phyloP scores from a whole-genome alignment of 2,329 filamentous ascomycete species.

The Zasmidium cellare region DNA sequence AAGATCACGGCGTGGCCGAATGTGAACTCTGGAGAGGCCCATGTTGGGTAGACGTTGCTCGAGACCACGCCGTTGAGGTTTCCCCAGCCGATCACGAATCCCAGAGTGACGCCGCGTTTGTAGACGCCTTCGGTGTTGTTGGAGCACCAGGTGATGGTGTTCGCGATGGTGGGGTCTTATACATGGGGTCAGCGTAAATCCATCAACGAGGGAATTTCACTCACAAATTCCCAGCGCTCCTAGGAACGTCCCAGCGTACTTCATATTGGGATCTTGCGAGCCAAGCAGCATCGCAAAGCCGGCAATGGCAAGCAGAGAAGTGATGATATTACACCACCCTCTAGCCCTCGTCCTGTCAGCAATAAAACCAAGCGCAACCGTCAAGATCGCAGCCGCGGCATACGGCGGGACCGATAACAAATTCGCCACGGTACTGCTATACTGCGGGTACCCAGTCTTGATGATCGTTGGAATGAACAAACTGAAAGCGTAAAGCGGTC shows the following conservation, averaged over 20 bases:
- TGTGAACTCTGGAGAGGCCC: conserved; percentile 52
- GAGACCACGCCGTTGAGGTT: conserved; percentile 82
- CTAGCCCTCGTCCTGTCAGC: conserved; percentile 74
- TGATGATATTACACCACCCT: conserved; percentile 75
- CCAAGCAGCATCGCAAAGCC: conserved; percentile 81
- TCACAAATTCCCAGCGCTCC: conserved; percentile 86
- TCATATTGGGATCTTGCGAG: conserved; percentile 60
- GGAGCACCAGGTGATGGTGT: conserved; percentile 83
- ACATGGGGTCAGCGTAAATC: neutral
- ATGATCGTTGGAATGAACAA: conserved; percentile 82
- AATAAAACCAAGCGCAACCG: conserved; percentile 68
- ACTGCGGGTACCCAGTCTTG: conserved; percentile 46
- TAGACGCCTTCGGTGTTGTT: conserved; percentile 92
- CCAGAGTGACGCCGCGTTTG: conserved; percentile 83
- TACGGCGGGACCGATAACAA: conserved; percentile 76
- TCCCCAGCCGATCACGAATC: conserved; percentile 87
- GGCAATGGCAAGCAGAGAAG: conserved; percentile 68
- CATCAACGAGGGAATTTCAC: conserved; percentile 44
- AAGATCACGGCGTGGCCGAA: conserved; percentile 75
- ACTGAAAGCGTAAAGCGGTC: conserved; percentile 72
- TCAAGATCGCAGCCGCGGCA: conserved; percentile 67
- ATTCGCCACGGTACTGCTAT: conserved; percentile 64
- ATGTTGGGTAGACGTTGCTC: conserved; percentile 71
- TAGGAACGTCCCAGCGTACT: conserved; percentile 82
- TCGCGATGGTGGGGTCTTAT: conserved; percentile 51